Conservation (phyloP, 2,329 filamentous ascomycete species). For the Ascochyta viciae-villosae region DNA sequence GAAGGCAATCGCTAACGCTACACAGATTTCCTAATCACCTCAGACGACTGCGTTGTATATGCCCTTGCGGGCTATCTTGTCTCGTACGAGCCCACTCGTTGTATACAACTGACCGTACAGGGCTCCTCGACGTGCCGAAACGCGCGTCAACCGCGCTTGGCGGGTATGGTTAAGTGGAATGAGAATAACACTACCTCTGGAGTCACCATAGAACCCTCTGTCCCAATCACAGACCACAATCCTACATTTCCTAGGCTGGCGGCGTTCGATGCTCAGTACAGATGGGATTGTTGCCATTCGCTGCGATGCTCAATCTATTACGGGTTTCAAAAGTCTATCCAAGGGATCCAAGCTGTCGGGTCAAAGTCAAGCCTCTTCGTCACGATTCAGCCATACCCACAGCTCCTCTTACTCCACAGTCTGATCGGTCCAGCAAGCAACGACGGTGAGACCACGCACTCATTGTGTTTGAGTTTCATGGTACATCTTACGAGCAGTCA, state of each 20-base stretch:
- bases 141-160: constrained; percentile 1
- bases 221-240: not conserved
- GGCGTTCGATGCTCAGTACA: not conserved
- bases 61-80: not conserved
- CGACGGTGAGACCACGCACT: not conserved
- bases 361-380: constrained; percentile 12
- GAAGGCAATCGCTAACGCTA: not conserved
- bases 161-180: not conserved
- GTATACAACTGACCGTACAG: not conserved
- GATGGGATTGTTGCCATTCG: not conserved
- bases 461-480: not conserved
- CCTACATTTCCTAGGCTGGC: not conserved
- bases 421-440: not conserved
- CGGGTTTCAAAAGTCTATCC: constrained; percentile 1
- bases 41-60: not conserved
- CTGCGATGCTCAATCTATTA: not conserved
- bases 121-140: not conserved
- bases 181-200: not conserved
- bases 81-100: not conserved
- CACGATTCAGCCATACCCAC: not conserved
- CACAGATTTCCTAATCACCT: not conserved
- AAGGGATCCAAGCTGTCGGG: constrained; percentile 12
- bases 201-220: not conserved
- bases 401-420: not conserved
- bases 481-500: not conserved